Conservation (phyloP, 108 stramenopile genomes). For the Cyclotella baltica region DNA sequence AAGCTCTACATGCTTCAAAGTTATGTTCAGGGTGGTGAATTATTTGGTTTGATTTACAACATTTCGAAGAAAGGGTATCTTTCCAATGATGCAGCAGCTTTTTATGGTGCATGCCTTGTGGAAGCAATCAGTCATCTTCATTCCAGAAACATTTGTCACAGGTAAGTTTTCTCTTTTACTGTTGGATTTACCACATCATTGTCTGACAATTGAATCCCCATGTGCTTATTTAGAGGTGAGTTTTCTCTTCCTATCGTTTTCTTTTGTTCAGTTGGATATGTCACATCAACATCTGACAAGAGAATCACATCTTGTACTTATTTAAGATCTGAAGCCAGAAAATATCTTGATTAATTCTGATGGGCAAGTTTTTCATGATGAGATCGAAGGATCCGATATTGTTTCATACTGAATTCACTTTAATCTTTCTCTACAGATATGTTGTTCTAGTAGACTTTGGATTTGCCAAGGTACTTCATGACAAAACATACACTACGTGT, state of each 20-base stretch:
- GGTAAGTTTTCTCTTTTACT: not conserved
- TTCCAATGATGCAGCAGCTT: conserved; percentile 64
- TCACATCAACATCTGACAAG: not conserved
- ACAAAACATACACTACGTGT: conserved; percentile 77
- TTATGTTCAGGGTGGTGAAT: conserved; percentile 85
- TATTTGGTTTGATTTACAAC: conserved; percentile 75
- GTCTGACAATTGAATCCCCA: too few relatives aligned
- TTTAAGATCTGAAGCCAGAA: conserved; percentile 69
- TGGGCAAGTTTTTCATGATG: too few relatives aligned
- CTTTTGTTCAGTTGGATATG: not conserved
- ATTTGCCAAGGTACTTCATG: conserved; percentile 85
- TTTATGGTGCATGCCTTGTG: conserved; percentile 65
- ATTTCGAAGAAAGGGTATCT: conserved; percentile 61
- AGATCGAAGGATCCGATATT: too few relatives aligned
- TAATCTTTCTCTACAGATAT: conserved; percentile 53
- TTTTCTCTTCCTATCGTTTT: too few relatives aligned
- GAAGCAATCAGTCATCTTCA: conserved; percentile 61
- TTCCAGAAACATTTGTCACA: conserved; percentile 61
- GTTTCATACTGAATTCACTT: conserved; percentile 24
- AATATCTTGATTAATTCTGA: conserved; percentile 69
- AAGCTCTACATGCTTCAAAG: conserved; percentile 80
- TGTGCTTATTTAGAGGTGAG: too few relatives aligned
- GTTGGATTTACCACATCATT: too few relatives aligned
- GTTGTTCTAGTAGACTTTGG: conserved; percentile 89
- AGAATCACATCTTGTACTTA: not conserved